phyloP scores from a whole-genome alignment of 331 rosid species.

The Malus hybrid region DNA sequence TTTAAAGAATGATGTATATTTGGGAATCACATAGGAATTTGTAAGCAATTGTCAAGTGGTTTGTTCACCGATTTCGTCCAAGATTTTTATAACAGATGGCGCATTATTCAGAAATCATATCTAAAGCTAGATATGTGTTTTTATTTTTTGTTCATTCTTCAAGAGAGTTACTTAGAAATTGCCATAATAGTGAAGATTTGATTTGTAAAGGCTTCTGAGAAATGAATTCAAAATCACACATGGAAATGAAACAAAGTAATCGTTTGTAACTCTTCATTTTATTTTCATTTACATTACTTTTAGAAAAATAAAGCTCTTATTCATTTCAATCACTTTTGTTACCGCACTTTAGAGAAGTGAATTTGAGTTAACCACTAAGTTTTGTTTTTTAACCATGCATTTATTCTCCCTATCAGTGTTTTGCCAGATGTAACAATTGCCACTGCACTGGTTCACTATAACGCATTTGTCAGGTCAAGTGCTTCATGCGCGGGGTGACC shows the following conservation, averaged over 20 bases:
- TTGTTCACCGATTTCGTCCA: not conserved
- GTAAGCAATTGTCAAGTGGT: not conserved
- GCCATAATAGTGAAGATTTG: not conserved
- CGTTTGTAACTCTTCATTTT: not conserved
- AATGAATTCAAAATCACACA: not conserved
- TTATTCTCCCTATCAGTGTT: not conserved
- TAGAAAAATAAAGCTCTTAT: not conserved
- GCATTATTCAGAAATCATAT: not conserved
- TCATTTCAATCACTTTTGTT: not conserved
- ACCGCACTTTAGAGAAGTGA: not conserved
- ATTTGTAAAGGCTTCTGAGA: not conserved
- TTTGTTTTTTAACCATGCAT: not conserved
- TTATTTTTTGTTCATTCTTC: not conserved
- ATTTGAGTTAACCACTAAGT: not conserved
- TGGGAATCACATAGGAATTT: not conserved
- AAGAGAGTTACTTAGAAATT: not conserved
- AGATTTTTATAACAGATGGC: not conserved
- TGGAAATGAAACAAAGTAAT: not conserved
- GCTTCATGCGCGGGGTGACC: not conserved
- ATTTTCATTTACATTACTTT: not conserved
- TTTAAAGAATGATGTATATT: not conserved
- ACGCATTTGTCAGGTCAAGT: conserved; percentile 2
- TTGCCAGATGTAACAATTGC: conserved; percentile 9
- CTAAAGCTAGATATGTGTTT: not conserved
- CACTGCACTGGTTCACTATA: not conserved